phyloP scores from a whole-genome alignment of 2,329 filamentous ascomycete genomes.

The Ophiocordyceps camponoti-leonardi region DNA sequence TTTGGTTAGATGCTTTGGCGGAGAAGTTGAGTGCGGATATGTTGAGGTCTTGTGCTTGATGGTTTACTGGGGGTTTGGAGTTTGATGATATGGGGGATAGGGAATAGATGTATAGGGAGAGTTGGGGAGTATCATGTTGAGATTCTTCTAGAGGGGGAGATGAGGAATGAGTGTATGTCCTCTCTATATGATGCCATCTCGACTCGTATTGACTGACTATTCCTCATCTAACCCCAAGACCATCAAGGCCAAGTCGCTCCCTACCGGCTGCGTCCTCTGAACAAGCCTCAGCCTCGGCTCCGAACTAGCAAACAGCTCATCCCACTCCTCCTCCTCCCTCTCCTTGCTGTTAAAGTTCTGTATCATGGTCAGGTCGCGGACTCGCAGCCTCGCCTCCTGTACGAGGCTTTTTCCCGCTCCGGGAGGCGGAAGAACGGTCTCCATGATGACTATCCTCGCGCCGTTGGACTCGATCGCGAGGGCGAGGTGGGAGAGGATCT shows the following conservation, averaged over 20 bases:
- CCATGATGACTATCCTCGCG: background rate
- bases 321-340: background rate
- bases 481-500: background rate
- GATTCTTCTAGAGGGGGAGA: too few species aligned
- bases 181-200: too few species aligned
- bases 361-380: background rate
- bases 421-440: background rate
- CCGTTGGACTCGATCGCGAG: background rate
- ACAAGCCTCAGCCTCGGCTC: background rate
- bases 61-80: background rate
- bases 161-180: too few species aligned
- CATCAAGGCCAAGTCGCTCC: background rate
- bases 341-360: background rate
- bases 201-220: background rate
- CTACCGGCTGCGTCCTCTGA: background rate
- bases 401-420: too few species aligned
- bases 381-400: background rate
- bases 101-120: background rate
- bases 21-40: slow-evolving; percentile 10
- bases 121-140: too few species aligned
- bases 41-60: background rate
- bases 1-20: slow-evolving; percentile 4
- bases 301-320: background rate
- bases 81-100: background rate
- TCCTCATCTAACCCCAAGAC: background rate